phyloP scores from a whole-genome alignment of 441 rosid species.

The Euphorbia celastroides region DNA sequence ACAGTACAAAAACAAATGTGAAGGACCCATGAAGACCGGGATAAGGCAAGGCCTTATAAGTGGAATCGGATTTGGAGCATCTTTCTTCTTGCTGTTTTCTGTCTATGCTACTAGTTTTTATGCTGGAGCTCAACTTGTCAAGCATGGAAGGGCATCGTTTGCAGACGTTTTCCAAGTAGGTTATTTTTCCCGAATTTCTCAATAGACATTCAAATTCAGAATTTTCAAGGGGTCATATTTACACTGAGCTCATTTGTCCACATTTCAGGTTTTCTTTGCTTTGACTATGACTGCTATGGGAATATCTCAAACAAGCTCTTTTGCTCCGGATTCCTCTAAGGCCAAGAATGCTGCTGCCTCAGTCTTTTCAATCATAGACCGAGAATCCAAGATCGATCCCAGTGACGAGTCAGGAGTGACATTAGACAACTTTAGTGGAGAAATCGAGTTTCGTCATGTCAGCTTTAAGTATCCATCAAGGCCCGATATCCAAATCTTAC shows the following conservation, averaged over 20 bases:
- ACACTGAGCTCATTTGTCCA: background rate
- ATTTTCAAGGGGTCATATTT: background rate
- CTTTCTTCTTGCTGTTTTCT: constrained; percentile 46
- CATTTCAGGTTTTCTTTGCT: constrained; percentile 72
- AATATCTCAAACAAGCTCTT: constrained; percentile 55
- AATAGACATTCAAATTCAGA: background rate
- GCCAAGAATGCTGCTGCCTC: constrained; percentile 67
- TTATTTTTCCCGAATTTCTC: background rate
- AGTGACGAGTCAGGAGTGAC: constrained; percentile 49
- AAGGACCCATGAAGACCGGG: constrained; percentile 58
- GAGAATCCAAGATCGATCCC: constrained; percentile 54
- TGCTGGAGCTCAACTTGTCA: constrained; percentile 64
- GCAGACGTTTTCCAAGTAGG: constrained; percentile 57
- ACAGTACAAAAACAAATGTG: constrained; percentile 55
- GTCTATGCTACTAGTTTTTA: constrained; percentile 69
- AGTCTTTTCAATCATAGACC: constrained; percentile 57
- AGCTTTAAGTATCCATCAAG: constrained; percentile 72
- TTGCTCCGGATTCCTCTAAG: constrained; percentile 54
- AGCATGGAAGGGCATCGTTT: constrained; percentile 46
- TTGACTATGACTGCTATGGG: constrained; percentile 55
- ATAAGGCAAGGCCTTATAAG: constrained; percentile 61
- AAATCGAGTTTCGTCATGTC: constrained; percentile 53
- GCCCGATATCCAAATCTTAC: constrained; percentile 46
- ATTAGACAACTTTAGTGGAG: constrained; percentile 47
- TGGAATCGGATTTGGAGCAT: constrained; percentile 62